A percentile compares a stretch with the other conserved stretches of the same genome.
phyloP scores from a whole-genome alignment of 805 yeast genomes.

The Pichia exigua region DNA sequence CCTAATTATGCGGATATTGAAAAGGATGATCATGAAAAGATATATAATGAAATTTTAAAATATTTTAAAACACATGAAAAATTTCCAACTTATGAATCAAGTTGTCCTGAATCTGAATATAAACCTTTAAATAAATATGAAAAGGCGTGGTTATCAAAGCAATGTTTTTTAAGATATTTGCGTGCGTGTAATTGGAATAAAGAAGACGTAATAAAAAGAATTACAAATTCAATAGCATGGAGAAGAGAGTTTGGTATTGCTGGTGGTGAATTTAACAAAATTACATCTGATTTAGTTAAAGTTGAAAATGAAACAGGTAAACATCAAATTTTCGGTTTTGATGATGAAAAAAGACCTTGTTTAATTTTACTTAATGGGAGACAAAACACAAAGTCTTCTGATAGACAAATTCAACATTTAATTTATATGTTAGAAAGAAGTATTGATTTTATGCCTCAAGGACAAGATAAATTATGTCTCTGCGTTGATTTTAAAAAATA shows the following conservation, averaged over 20 bases:
- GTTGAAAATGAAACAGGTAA: constrained; percentile 88
- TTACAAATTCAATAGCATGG: constrained; percentile 79
- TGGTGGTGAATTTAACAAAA: constrained; percentile 37
- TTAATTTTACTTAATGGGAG: constrained; percentile 87
- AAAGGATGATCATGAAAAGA: constrained; percentile 44
- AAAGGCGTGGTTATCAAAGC: constrained; percentile 85
- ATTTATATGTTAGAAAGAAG: constrained; percentile 90
- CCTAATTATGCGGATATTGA: constrained; percentile 42
- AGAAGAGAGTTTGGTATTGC: constrained; percentile 83
- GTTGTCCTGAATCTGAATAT: constrained; percentile 24
- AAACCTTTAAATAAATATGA: constrained; percentile 44
- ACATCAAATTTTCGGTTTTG: constrained; percentile 83
- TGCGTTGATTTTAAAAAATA: constrained; percentile 88
- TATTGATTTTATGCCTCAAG: constrained; percentile 90
- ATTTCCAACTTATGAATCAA: constrained; percentile 44
- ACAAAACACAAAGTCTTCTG: constrained; percentile 89
- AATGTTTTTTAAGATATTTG: constrained; percentile 80
- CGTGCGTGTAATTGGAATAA: constrained; percentile 89
- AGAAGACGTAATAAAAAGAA: constrained; percentile 59
- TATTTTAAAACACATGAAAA: constrained; percentile 47
- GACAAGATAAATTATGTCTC: constrained; percentile 88
- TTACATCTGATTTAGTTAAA: constrained; percentile 46
- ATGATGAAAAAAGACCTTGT: constrained; percentile 87
- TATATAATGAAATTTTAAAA: constrained; percentile 49
- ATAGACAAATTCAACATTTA: constrained; percentile 86